Percentiles rank a stretch among this genome's conserved stretches.
Evolutionary conservation across 2,329 filamentous ascomycete species (phyloP).

Genomic region (Corinectria fuckeliana): DNA sequence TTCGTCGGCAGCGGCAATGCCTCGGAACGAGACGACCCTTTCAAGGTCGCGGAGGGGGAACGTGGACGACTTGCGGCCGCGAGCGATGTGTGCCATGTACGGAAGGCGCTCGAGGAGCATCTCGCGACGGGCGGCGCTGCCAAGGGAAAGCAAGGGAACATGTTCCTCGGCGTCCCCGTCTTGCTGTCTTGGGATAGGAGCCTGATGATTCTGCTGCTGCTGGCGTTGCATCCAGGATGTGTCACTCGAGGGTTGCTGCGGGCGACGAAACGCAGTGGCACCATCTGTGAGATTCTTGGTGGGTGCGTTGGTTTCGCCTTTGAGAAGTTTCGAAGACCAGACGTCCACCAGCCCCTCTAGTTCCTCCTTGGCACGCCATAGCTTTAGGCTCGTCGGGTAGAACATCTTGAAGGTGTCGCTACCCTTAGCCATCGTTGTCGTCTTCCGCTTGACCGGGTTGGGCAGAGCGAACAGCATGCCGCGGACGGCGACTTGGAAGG

Average conservation of each 20-base stretch:
- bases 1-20: conserved; percentile 58
- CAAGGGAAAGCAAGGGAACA: conserved; percentile 61
- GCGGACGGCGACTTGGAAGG: conserved; percentile 87
- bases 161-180: conserved; percentile 33
- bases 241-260: conserved; percentile 41
- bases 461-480: conserved; percentile 87
- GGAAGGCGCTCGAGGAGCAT: conserved; percentile 86
- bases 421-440: conserved; percentile 50
- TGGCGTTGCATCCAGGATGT: conserved; percentile 45
- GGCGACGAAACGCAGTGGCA: conserved; percentile 56
- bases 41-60: conserved; percentile 65
- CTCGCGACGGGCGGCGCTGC: conserved; percentile 72
- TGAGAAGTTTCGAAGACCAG: conserved; percentile 68
- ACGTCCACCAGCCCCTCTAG: conserved; percentile 75
- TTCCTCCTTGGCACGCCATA: conserved; percentile 87
- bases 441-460: conserved; percentile 79
- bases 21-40: conserved; percentile 71
- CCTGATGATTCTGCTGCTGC: conserved; percentile 38
- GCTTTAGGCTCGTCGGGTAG: conserved; percentile 82
- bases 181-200: conserved; percentile 16
- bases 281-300: conserved; percentile 51
- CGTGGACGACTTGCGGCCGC: conserved; percentile 46
- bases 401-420: conserved; percentile 85
- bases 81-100: conserved; percentile 75
- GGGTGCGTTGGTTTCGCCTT: conserved; percentile 54